Base-by-base conservation (phyloP, 768 basidiomycete genomes). In the Termitomyces sp. region DNA sequence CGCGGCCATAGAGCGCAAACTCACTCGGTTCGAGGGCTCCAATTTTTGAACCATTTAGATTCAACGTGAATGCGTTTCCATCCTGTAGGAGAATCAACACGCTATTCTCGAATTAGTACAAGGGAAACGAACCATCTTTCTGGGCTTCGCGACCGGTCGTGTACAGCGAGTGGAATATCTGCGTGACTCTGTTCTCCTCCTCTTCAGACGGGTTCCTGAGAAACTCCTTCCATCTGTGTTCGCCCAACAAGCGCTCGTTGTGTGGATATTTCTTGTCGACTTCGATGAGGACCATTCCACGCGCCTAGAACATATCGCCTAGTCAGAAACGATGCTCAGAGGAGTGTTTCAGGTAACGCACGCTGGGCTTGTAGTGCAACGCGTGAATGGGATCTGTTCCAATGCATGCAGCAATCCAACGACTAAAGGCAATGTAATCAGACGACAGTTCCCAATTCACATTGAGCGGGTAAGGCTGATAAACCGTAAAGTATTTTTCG, bases 51-150 rank as follows among this genome's bases (percentile, higher is more conserved):
- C 75, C 81, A 82, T 7, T 58, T 59, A 14, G 69, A 66, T 39
- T 76, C 69, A 39, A 81, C 73, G 34, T 75, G 67, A 44, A 82
- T 72, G 9, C 73, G 65, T 58, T 81, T 82, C 83, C 83, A 84
- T 9, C 82, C 82, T 82, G 27, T 9, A 33, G 30, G 44, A 39
- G 32, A 37, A 46, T 26, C 32, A 33, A 55, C 26, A 50, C 10
- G 32, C 4, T 7, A 42, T 45, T n/a, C 18, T 40, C 47, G 26
- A 53, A 22, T 18, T 10, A 20, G 30, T 9, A 30, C 37, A 16
- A 33, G 2, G 30, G 8, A 27, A n/a, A 60, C 79, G 33, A 52
- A 79, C 82, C 82, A 49, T 80, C 79, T 65, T 83, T 82, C 65
- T 80, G 76, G 4, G 76, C 76, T 16, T 72, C 74, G 6, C 80